Evolutionary conservation across 164 flowering plant genomes (phyloP), one percentile per base, ranked within the genome.

Genomic region (Euptelea pleiosperma): DNA sequence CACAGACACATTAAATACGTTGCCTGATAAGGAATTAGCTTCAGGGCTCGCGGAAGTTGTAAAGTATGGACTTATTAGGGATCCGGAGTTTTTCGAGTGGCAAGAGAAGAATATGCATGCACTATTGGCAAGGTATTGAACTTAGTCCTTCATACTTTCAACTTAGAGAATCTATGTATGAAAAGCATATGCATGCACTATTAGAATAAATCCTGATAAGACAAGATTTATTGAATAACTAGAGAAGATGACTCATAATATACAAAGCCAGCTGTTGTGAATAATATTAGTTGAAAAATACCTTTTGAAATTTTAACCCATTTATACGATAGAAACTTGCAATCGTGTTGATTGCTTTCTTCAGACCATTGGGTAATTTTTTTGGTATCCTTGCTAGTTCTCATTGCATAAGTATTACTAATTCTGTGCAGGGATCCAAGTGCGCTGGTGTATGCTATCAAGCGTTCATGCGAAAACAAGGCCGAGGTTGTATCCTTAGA

Each of bases 41-140:
- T 93, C 99, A 35, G 99, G 99, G 8, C 59, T 93, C 71, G 96
- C 87, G 7, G 99, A 93, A 73, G 93, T 90, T 24, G 71, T 93
- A 9, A 93, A 93, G 71, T 93, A 93, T 80, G 99, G 99, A 33
- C 96, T 94, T 34, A 86, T 94, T 53, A 85, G 99, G 66, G 99
- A 94, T 78, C 83, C 93, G 26, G 83, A 74, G 8, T 94, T 90
- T 69, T 94, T 94, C 59, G 90, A 86, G 65, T 94, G 99, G 99
- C 99, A 88, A 70, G 99, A 94, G 74, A 84, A 82, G 77, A 91
- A 94, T 66, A 88, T 94, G 84, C 55, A 63, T 4, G 75, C 78
- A 12, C 73, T 94, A 37, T 51, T 94, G 64, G 82, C 87, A 18
- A 91, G 99, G 99, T 91, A 74, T 36, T 26, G 15, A 30, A 19